Evolutionary conservation across 83 land plant genomes (phyloP).

Genomic region (Isoetes engelmannii): DNA sequence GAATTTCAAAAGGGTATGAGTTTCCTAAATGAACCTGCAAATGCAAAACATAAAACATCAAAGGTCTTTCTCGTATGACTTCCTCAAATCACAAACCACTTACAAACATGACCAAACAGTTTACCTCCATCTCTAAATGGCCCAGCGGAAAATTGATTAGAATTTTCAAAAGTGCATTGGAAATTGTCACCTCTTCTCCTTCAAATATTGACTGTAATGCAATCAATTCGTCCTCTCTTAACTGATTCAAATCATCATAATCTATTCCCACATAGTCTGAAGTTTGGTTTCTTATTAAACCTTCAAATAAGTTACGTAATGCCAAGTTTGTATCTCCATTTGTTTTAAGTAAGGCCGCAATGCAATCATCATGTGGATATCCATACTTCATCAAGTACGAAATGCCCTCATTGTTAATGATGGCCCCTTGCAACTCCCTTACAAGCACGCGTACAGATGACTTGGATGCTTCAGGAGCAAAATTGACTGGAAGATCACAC

Average conservation of each 20-base stretch:
- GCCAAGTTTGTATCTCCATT: slow-evolving; percentile 25
- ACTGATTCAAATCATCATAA: slow-evolving; percentile 11
- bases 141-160: slow-evolving; percentile 5
- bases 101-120: not conserved
- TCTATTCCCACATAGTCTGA: not conserved
- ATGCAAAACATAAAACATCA: not conserved
- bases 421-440: slow-evolving; percentile 9
- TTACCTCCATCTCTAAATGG: slow-evolving; percentile 37
- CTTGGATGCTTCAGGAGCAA: slow-evolving; percentile 36
- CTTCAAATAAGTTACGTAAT: slow-evolving; percentile 20
- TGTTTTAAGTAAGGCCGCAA: slow-evolving; percentile 22
- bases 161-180: slow-evolving; percentile 10
- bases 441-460: slow-evolving; percentile 33
- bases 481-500: slow-evolving; percentile 26
- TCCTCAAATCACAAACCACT: not conserved
- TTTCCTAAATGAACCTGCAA: slow-evolving; percentile 27
- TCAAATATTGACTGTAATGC: slow-evolving; percentile 32
- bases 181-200: slow-evolving; percentile 17
- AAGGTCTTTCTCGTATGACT: slow-evolving; percentile 3
- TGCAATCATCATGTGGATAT: slow-evolving; percentile 22
- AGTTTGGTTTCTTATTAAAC: not conserved
- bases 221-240: slow-evolving; percentile 28
- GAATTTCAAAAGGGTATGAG: slow-evolving; percentile 32
- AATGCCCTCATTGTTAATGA: slow-evolving; percentile 4
- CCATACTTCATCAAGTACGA: slow-evolving; percentile 21